Percentiles rank a stretch among this genome's conserved stretches.
Evolutionary conservation across 1,139 yeast genomes (phyloP).

Genomic region (Ashbya aceris): DNA sequence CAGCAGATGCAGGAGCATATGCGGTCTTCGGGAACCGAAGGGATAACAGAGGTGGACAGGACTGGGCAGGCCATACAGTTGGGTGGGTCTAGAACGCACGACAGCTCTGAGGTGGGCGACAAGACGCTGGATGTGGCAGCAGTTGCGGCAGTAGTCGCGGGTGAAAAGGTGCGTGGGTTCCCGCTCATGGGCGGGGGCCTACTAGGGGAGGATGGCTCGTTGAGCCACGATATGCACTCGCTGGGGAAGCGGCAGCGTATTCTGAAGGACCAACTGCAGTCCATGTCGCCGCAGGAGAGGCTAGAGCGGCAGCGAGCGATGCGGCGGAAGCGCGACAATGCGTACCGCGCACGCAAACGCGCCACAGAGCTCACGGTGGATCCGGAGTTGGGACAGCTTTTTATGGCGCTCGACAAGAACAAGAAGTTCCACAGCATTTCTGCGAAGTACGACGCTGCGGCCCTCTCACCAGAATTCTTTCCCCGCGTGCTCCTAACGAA

Average conservation of each 20-base stretch:
- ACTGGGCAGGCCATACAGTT: too few species aligned
- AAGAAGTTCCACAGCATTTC: conserved; percentile 2
- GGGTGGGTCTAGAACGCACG: too few species aligned
- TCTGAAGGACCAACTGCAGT: conserved; percentile 2
- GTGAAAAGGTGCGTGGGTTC: too few species aligned
- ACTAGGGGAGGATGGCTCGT: too few species aligned
- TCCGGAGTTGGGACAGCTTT: conserved; percentile 1
- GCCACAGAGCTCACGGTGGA: conserved; percentile 2
- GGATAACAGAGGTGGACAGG: too few species aligned
- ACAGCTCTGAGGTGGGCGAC: too few species aligned
- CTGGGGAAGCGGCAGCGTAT: conserved; percentile 1
- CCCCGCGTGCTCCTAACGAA: conserved; percentile 1
- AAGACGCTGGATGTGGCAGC: too few species aligned
- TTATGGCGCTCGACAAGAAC: neutral
- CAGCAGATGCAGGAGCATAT: too few species aligned
- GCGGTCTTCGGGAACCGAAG: too few species aligned
- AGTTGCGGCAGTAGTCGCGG: too few species aligned
- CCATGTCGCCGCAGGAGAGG: conserved; percentile 3
- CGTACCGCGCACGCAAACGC: conserved; percentile 2
- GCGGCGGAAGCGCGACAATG: conserved; percentile 4
- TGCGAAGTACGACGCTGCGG: conserved; percentile 2
- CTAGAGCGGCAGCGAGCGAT: conserved; percentile 2
- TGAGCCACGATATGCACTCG: neutral
- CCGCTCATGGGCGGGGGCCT: too few species aligned
- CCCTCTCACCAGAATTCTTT: neutral